Percentiles rank a stretch among this genome's conserved stretches.
phyloP scores from a whole-genome alignment of 305 asterid species.

The Caryopteris hybrid region DNA sequence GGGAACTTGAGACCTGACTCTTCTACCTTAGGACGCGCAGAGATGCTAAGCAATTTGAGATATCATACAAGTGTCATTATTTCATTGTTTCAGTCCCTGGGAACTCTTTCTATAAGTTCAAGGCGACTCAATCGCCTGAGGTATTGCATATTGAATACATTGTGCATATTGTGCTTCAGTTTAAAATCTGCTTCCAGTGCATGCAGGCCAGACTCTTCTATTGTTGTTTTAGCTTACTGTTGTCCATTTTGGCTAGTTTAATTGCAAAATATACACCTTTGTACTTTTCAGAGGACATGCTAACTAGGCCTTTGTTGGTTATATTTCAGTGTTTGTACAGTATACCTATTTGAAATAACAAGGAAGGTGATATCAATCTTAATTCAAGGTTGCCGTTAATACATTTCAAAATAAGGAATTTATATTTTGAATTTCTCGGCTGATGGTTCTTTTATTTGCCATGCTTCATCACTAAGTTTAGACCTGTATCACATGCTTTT shows the following conservation, averaged over 20 bases:
- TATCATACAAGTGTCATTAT: conserved; percentile 97
- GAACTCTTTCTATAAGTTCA: conserved; percentile 96
- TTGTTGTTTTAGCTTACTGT: background rate
- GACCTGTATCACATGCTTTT: conserved; percentile 2
- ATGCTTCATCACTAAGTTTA: conserved; percentile 7
- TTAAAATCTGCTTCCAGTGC: background rate
- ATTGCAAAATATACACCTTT: background rate
- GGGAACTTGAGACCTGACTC: conserved; percentile 88
- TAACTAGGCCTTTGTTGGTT: background rate
- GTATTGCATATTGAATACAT: conserved; percentile 37
- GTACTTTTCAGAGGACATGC: background rate
- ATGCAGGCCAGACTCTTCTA: background rate
- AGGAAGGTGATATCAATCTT: background rate
- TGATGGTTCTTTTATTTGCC: conserved; percentile 1
- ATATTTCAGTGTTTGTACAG: background rate
- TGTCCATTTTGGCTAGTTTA: background rate
- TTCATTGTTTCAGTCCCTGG: conserved; percentile 91
- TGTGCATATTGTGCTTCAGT: background rate
- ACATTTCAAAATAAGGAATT: background rate
- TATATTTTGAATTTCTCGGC: background rate
- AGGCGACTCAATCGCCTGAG: conserved; percentile 95
- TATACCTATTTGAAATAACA: background rate
- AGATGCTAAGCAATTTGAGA: conserved; percentile 98
- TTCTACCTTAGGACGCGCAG: conserved; percentile 97
- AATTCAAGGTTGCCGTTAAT: background rate